These are phyloP conservation scores for Citrus mangshanensis DNA, from an alignment of 345 rosid species.

Conservation along the genomic window DNA sequence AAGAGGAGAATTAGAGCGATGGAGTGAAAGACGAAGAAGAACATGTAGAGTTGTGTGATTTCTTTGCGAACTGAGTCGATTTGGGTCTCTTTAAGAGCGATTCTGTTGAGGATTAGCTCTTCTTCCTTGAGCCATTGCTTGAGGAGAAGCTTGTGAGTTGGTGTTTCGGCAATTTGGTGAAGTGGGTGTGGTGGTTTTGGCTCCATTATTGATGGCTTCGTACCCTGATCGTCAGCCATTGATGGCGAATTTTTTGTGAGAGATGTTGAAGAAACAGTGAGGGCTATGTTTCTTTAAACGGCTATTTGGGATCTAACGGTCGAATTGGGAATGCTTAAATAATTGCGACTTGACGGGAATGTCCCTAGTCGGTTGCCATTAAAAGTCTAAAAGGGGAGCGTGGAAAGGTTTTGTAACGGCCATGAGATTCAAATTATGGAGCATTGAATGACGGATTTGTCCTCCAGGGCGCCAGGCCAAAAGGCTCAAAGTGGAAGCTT, in stretches of 20 bases:
- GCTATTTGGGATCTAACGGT: slow-evolving; percentile 23
- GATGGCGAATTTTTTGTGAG: slow-evolving; percentile 15
- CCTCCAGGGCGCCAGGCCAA: neutral
- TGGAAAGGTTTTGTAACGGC: neutral
- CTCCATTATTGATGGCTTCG: slow-evolving; percentile 49
- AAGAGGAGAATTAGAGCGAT: slow-evolving; percentile 72
- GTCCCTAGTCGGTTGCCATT: neutral
- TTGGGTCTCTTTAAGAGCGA: slow-evolving; percentile 75
- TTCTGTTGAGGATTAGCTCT: slow-evolving; percentile 71
- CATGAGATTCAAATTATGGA: neutral
- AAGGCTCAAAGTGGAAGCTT: neutral
- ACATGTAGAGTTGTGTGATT: slow-evolving; percentile 72
- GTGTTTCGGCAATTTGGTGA: slow-evolving; percentile 85
- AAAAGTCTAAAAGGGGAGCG: neutral
- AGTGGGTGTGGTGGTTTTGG: slow-evolving; percentile 66
- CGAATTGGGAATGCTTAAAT: slow-evolving; percentile 8
- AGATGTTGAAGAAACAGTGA: neutral
- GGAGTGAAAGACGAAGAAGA: slow-evolving; percentile 93
- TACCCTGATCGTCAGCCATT: slow-evolving; percentile 44
- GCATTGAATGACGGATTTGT: neutral
- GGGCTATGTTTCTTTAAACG: slow-evolving; percentile 13
- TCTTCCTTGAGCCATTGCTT: slow-evolving; percentile 97
- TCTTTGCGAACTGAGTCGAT: slow-evolving; percentile 69
- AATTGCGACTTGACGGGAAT: neutral
- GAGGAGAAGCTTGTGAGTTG: slow-evolving; percentile 88